phyloP scores from a whole-genome alignment of 768 basidiomycete genomes.

The Mycena rebaudengoi region DNA sequence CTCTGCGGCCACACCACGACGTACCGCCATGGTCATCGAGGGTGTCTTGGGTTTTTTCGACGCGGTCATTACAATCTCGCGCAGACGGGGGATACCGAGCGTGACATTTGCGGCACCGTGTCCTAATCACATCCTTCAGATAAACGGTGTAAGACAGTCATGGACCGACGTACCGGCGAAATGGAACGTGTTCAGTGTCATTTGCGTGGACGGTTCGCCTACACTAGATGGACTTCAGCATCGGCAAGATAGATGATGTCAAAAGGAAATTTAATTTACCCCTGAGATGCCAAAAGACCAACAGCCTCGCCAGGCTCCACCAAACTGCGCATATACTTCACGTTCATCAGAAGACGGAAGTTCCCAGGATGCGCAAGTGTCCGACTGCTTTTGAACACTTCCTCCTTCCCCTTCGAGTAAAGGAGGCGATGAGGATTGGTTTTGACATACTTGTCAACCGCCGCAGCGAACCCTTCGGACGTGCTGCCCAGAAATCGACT shows the following conservation, averaged over 20 bases:
- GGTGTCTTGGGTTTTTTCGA: conserved; percentile 96
- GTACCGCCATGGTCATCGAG: conserved; percentile 89
- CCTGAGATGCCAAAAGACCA: conserved; percentile 94
- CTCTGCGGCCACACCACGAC: conserved; percentile 55
- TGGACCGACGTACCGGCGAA: conserved; percentile 78
- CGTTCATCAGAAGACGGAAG: conserved; percentile 87
- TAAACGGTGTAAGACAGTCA: not conserved
- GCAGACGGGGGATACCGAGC: conserved; percentile 96
- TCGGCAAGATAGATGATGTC: not conserved
- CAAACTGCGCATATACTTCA: conserved; percentile 92
- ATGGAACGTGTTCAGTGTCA: conserved; percentile 99
- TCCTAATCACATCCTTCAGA: conserved; percentile 56
- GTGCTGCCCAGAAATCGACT: conserved; percentile 86
- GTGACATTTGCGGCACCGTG: conserved; percentile 99
- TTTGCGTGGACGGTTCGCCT: conserved; percentile 98
- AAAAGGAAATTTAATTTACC: conserved; percentile 61
- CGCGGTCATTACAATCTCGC: conserved; percentile 99
- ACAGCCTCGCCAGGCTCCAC: conserved; percentile 99
- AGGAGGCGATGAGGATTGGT: conserved; percentile 67
- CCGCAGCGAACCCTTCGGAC: conserved; percentile 89
- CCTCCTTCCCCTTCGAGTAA: conserved; percentile 46
- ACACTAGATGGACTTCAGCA: conserved; percentile 62
- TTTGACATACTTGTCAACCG: conserved; percentile 81
- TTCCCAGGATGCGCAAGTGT: conserved; percentile 56
- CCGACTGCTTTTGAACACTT: conserved; percentile 52